Base-by-base conservation (phyloP, 306 rosid species). In the Macrotyloma uniflorum region DNA sequence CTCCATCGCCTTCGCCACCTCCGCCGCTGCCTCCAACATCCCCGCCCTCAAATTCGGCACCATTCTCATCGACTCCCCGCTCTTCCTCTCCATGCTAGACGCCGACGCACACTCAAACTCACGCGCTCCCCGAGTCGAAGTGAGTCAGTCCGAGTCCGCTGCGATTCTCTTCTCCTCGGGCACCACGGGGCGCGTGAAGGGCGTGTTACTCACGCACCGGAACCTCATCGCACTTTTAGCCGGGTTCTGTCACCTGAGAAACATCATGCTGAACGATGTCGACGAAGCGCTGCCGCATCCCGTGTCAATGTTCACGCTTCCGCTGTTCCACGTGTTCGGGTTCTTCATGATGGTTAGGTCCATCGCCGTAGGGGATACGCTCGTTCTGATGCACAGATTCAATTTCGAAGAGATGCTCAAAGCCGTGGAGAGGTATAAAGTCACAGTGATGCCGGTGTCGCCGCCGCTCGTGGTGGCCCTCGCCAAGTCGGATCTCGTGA, bases 81-180 rank as follows among this genome's bases (percentile, higher is more conserved):
- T 82, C 19, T 95, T 91, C 63, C 82, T 82, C 24, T 87, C 96
- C 65, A 80, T 88, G 96, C 80, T 92, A 63, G 24, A 83, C 2
- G 15, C 14, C 16, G 4, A 53, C 28, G 5, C 0, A 8, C 9
- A 19, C 28, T 2, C 24, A 2, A 11, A 50, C 8, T 18, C 42
- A 0, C 35, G 11, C 24, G 35, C 53, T 13, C 55, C 1, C 14
- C 43, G 65, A 18, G 84, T 78, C 0, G 46, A 71, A 42, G 67
- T 85, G 67, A 51, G 22, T 61, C 98, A 95, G 66, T 83, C 87
- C 1, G 90, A 91, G 40, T 15, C 87, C 22, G 98, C 98, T 1
- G 87, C 93, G 46, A 88, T 95, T 71, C 87, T 95, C 1, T 95
- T 83, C 88, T 95, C 98, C 2, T 95, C 98, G 0, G 98, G 98